Percentiles rank a stretch among this genome's conserved stretches.
phyloP scores from a whole-genome alignment of 1,284 basidiomycete genomes.

The Tilletia horrida region DNA sequence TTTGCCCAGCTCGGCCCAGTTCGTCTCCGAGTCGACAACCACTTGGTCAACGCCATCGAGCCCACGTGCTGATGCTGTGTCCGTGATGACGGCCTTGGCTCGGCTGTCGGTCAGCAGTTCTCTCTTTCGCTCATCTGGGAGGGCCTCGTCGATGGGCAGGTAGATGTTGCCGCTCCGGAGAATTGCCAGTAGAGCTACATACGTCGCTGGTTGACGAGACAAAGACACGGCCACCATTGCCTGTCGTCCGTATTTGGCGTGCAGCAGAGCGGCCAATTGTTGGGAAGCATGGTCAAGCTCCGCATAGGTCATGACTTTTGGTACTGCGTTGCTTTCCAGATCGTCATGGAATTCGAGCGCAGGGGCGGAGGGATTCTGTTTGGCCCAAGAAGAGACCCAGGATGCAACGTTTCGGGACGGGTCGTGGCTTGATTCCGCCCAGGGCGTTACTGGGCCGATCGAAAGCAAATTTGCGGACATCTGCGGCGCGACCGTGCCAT shows the following conservation, averaged over 20 bases:
- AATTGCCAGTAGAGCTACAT: constrained; percentile 39
- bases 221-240: constrained; percentile 43
- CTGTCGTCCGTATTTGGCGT: constrained; percentile 22
- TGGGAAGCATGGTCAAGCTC: constrained; percentile 31
- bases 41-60: neutral
- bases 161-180: constrained; percentile 45
- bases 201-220: constrained; percentile 39
- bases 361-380: neutral
- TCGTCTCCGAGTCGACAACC: neutral
- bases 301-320: constrained; percentile 28
- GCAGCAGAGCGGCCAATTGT: constrained; percentile 25
- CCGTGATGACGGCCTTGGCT: constrained; percentile 31
- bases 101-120: constrained; percentile 43
- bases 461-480: neutral
- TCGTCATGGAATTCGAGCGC: constrained; percentile 34
- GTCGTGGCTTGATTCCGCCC: neutral
- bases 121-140: constrained; percentile 46
- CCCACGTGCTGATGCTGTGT: neutral
- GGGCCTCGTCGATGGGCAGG: constrained; percentile 52
- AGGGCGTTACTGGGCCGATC: constrained; percentile 17
- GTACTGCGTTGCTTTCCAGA: constrained; percentile 7
- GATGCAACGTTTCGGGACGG: neutral
- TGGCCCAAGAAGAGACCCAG: constrained; percentile 8
- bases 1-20: constrained; percentile 1
- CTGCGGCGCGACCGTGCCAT: too few species aligned